A percentile compares a stretch with the other conserved stretches of the same genome.
These are phyloP conservation scores for Climacium dendroides DNA, from an alignment of 225 moss, liverwort and hornwort genomes.

Conservation along the genomic window DNA sequence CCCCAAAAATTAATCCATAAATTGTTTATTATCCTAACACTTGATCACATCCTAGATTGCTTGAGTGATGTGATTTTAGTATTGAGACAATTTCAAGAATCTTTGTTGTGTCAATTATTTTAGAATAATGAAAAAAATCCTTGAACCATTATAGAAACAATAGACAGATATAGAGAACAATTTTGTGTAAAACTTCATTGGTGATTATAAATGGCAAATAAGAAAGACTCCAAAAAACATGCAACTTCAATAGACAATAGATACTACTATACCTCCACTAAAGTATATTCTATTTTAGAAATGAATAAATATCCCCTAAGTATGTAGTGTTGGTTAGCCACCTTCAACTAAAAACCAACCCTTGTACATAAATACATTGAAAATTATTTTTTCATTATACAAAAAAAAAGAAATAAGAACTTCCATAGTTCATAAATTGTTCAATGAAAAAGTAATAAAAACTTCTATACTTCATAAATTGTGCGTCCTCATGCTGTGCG, in stretches of 20 bases:
- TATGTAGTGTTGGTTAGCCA: not conserved
- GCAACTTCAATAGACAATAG: not conserved
- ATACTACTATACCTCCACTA: not conserved
- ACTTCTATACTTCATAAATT: not conserved
- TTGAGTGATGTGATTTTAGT: not conserved
- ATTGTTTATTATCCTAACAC: too few relatives aligned
- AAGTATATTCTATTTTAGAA: not conserved
- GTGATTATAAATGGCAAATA: not conserved
- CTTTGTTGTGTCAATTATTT: not conserved
- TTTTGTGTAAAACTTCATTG: too few relatives aligned
- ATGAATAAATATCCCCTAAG: not conserved
- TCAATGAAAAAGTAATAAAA: not conserved
- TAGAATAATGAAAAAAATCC: not conserved
- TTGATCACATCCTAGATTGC: not conserved
- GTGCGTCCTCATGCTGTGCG: fast-evolving
- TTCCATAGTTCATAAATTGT: not conserved
- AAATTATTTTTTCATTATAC: not conserved
- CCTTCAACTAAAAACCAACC: not conserved
- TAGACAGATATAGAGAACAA: not conserved
- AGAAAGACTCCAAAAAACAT: too few relatives aligned
- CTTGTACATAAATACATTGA: fast-evolving
- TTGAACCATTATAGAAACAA: not conserved
- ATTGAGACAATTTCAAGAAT: not conserved
- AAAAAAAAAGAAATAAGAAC: not conserved
- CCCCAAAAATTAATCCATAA: not conserved